Base-by-base conservation (phyloP, 2,329 filamentous ascomycete species). In the Arthrobotrys sinensis region DNA sequence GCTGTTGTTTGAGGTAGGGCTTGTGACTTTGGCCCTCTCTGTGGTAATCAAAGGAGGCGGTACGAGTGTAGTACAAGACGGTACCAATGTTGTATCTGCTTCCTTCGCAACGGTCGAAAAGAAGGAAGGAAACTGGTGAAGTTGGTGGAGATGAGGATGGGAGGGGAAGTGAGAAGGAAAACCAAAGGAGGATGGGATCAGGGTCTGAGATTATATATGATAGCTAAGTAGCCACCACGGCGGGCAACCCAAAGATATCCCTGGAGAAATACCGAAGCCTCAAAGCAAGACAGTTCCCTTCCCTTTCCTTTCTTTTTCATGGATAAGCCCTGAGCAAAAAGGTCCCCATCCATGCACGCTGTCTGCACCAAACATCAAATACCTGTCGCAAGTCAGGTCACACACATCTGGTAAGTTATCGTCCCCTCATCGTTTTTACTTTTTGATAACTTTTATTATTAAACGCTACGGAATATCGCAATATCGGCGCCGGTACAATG, bases 161-260 rank as follows among this genome's bases (percentile, higher is more conserved):
- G 21, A 55, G 52, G 40, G 55, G 52, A 65, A 46, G 53, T 32
- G 60, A 38, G 34, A 19, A 36, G 28, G 43, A 76, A 10, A 40
- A 16, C 14, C 32, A 43, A 38, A 53, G 24, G 40, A 46, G 28
- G 50, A 65, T 52, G 64, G 66, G 73, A 77, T 77, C 66, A 77
- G 73, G 66, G 73, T 67, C 73, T 60, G n/a, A 40, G 60, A 71
- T 77, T 77, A 77, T 77, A 77, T 77, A 77, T 64, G 32, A 67
- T 60, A 28, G 46, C 46, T 19, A 62, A 28, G 24, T 28, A 28
- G 24, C 24, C 24, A 28, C 50, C 40, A 43, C 45, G 32, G 66
- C 60, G 4, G 48, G 55, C 55, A 77, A 62, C 57, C 55, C 48
- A 34, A 28, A 55, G 46, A 55, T 24, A 69, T 36, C 48, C 65